Base-by-base conservation (phyloP, 805 yeast species). In the Wickerhamomyces xylosicus region DNA sequence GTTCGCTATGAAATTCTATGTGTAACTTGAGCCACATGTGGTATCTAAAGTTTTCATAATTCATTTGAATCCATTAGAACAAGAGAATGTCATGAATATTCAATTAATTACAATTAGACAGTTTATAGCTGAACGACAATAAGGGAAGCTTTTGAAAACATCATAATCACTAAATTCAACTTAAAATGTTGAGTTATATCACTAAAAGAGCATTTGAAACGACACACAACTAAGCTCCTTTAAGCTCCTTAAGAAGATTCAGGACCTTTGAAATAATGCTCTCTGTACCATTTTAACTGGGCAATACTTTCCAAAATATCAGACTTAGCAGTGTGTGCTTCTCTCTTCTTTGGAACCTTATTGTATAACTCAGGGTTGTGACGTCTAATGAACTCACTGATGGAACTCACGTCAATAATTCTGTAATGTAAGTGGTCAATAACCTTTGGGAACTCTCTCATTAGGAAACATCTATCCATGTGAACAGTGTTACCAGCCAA, bases 401-500 rank as follows among this genome's bases (percentile, higher is more conserved):
- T 63, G 1, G 87, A 67, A n/a, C 94, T 79, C 14, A 92, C 98
- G 53, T 92, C 99, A 32, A 92, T 72, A 31, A 89, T 69, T 39
- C 99, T 71, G 56, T 92, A 92, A 54, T 72, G 77, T 34, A 77
- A 50, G 45, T 63, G 72, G 17, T 71, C 70, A 28, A 53, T 10
- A 3, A 45, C 79, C 36, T 69, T 58, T 1, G 97, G 97, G 64
- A 92, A 78, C 52, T 90, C 95, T 38, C 74, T 69, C 55, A 76
- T 63, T 81, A 92, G 71, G 59, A 90, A 92, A 37, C 82, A 68
- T 42, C 86, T 72, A 57, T 92, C 99, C 79, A 85, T 79, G 58
- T 92, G 97, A 16, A 92, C 79, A 0, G 95, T 73, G 49, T 90
- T 92, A 2, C 99, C 99, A 0, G 95, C 95, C 39, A 92, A 59